Evolutionary conservation across 2,329 filamentous ascomycete genomes (phyloP).

Genomic region (Triangularia setosa): DNA sequence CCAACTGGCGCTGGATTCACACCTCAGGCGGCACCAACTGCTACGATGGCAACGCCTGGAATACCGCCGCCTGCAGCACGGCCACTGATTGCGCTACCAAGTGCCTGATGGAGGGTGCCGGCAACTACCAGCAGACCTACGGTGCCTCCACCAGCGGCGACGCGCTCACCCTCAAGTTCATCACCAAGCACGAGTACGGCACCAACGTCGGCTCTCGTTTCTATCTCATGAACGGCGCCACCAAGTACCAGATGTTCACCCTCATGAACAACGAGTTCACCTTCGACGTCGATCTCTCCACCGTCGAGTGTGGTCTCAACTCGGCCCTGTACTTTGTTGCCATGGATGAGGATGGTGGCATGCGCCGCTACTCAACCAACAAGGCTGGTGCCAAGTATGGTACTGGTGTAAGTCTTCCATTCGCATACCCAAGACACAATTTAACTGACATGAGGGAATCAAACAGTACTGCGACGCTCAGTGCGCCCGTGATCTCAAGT

Average conservation of each 20-base stretch:
- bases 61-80: constrained; percentile 35
- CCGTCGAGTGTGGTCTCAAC: constrained; percentile 61
- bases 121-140: constrained; percentile 40
- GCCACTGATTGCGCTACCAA: constrained; percentile 40
- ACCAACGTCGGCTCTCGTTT: constrained; percentile 46
- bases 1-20: constrained; percentile 55
- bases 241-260: constrained; percentile 57
- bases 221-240: constrained; percentile 54
- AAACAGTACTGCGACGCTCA: constrained; percentile 46
- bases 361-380: constrained; percentile 42
- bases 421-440: not conserved
- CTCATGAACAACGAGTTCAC: constrained; percentile 60
- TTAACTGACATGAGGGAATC: not conserved
- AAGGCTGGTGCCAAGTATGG: constrained; percentile 49
- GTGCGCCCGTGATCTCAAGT: constrained; percentile 46
- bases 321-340: constrained; percentile 58
- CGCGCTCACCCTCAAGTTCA: constrained; percentile 47
- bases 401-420: constrained; percentile 37
- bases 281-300: constrained; percentile 63
- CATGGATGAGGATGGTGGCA: constrained; percentile 52
- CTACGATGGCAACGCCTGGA: constrained; percentile 43
- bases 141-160: constrained; percentile 45
- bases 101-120: constrained; percentile 44
- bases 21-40: constrained; percentile 41
- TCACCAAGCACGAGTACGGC: constrained; percentile 44